Conservation (phyloP, 2,329 filamentous ascomycete species). For the Oidium heveae region DNA sequence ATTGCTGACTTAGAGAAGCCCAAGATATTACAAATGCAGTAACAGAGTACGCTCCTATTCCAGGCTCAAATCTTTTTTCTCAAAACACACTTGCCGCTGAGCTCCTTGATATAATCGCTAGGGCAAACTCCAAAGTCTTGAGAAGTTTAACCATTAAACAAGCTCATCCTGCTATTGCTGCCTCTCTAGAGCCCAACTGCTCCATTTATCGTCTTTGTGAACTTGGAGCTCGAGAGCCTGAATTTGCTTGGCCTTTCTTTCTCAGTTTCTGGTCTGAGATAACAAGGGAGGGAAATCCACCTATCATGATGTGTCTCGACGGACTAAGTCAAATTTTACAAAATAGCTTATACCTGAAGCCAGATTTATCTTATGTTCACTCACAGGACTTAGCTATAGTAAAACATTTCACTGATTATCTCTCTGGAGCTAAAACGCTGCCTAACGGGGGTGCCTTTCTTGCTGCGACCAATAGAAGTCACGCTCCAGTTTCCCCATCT, state of each 20-base stretch:
- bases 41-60: slow-evolving; percentile 54
- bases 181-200: slow-evolving; percentile 29
- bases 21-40: slow-evolving; percentile 59
- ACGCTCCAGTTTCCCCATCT: slow-evolving; percentile 35
- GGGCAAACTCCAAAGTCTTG: slow-evolving; percentile 46
- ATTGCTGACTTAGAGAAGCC: slow-evolving; percentile 21
- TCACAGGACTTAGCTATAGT: slow-evolving; percentile 62
- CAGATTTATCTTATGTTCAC: slow-evolving; percentile 52
- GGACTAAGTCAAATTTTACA: slow-evolving; percentile 62
- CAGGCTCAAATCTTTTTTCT: slow-evolving; percentile 37
- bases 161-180: slow-evolving; percentile 28
- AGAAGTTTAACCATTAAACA: slow-evolving; percentile 21
- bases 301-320: slow-evolving; percentile 53
- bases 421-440: slow-evolving; percentile 31
- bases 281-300: slow-evolving; percentile 21
- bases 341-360: slow-evolving; percentile 46
- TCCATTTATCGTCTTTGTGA: slow-evolving; percentile 43
- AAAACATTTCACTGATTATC: slow-evolving; percentile 45
- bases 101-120: slow-evolving; percentile 45
- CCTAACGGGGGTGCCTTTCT: slow-evolving; percentile 58
- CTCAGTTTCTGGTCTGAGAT: slow-evolving; percentile 63
- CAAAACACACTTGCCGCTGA: slow-evolving; percentile 57
- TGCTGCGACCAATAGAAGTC: slow-evolving; percentile 48
- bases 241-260: slow-evolving; percentile 60
- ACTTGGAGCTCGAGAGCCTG: slow-evolving; percentile 45